These are phyloP conservation scores for Yamadazyma atlantica DNA, from an alignment of 1,139 yeast species.

Conservation along the genomic window DNA sequence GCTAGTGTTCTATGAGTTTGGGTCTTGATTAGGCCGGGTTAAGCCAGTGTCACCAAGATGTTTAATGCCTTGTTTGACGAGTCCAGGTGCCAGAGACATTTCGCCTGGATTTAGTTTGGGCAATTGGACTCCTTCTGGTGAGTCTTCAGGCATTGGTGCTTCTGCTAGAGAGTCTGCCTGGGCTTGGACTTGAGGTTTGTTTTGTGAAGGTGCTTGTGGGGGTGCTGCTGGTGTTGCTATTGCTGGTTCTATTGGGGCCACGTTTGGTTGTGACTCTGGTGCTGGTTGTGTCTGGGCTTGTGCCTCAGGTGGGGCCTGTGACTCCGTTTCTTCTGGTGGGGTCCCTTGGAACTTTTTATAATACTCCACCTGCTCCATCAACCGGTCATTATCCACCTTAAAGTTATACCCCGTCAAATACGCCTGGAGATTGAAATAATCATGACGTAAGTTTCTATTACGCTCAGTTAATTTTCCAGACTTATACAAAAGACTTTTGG, in stretches of 20 bases:
- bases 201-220: not conserved
- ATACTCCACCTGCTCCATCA: constrained; percentile 2
- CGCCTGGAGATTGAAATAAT: constrained; percentile 8
- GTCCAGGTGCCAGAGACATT: not conserved
- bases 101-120: not conserved
- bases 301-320: too few relatives aligned
- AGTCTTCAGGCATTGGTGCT: not conserved
- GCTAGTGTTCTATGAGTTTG: too few relatives aligned
- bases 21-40: not conserved
- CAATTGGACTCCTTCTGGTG: not conserved
- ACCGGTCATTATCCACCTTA: constrained; percentile 2
- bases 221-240: not conserved
- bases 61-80: not conserved
- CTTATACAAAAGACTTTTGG: constrained; percentile 7
- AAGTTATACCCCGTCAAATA: constrained; percentile 10
- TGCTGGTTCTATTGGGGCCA: not conserved
- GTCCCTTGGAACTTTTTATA: not conserved
- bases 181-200: not conserved
- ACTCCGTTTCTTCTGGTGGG: constrained; percentile 1
- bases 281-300: not conserved
- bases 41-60: not conserved
- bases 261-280: not conserved
- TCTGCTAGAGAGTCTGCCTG: not conserved
- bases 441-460: constrained; percentile 9
- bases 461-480: constrained; percentile 3